phyloP scores from a whole-genome alignment of 192 early-diverging fungal species.

The Linnemannia zychae region DNA sequence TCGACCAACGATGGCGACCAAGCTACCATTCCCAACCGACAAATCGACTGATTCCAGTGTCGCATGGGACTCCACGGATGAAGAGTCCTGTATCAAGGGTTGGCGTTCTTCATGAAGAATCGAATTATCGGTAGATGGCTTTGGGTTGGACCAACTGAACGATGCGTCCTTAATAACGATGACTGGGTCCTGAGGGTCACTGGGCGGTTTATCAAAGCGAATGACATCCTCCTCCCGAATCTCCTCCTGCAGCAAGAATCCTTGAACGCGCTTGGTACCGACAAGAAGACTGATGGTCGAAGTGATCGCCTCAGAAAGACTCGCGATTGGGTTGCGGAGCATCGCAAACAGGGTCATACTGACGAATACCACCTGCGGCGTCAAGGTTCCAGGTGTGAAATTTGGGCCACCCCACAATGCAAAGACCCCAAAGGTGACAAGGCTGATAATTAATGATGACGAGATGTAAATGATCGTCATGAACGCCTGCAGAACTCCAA shows the following conservation, averaged over 20 bases:
- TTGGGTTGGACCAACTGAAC: constrained; percentile 9
- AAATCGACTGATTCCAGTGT: constrained; percentile 57
- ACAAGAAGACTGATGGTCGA: constrained; percentile 66
- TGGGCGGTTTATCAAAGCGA: background rate
- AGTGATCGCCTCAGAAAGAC: constrained; percentile 69
- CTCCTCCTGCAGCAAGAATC: constrained; percentile 42
- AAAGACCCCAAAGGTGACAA: constrained; percentile 23
- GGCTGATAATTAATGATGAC: constrained; percentile 16
- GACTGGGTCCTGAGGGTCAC: background rate
- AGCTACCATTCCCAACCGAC: constrained; percentile 46
- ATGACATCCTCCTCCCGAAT: constrained; percentile 16
- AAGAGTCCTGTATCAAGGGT: background rate
- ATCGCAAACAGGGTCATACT: constrained; percentile 73
- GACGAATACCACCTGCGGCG: constrained; percentile 70
- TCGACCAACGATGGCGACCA: constrained; percentile 72
- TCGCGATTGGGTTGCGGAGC: constrained; percentile 66
- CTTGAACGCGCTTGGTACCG: constrained; percentile 53
- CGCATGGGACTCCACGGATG: background rate
- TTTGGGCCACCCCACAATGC: constrained; percentile 25
- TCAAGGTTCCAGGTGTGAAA: constrained; percentile 19
- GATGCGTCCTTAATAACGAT: constrained; percentile 12
- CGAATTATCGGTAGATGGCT: background rate
- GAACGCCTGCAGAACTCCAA: constrained; percentile 4
- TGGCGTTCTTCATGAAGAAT: background rate
- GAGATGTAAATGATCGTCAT: constrained; percentile 28